Evolutionary conservation across 2,329 filamentous ascomycete species (phyloP).

Genomic region (Ophiosphaerella herpotricha): DNA sequence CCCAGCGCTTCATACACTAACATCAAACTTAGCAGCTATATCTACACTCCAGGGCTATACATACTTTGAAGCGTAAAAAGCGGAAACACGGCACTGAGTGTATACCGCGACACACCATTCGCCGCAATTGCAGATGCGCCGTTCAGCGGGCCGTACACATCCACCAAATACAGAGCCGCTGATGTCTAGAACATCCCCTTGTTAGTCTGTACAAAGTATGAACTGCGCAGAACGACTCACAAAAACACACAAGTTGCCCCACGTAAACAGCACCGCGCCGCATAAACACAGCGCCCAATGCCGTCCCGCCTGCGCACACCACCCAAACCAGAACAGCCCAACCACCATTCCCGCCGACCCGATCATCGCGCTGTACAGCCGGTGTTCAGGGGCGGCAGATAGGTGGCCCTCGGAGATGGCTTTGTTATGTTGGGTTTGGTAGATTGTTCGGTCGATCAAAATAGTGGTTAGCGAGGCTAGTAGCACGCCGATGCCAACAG

Average conservation of each 20-base stretch:
- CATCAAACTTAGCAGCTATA: not conserved
- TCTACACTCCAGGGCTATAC: not conserved
- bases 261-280: conserved; percentile 62
- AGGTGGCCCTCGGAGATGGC: conserved; percentile 29
- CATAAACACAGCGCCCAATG: conserved; percentile 58
- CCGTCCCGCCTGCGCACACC: conserved; percentile 55
- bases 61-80: conserved; percentile 46
- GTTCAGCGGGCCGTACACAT: conserved; percentile 40
- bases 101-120: conserved; percentile 46
- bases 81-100: conserved; percentile 42
- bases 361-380: conserved; percentile 64
- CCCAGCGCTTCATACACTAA: conserved; percentile 42
- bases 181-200: conserved; percentile 20
- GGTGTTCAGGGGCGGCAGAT: conserved; percentile 58
- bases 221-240: conserved; percentile 43
- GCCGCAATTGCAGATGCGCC: conserved; percentile 45
- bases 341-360: conserved; percentile 60
- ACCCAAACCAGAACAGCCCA: conserved; percentile 65
- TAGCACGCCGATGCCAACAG: conserved; percentile 38
- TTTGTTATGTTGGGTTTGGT: conserved; percentile 37
- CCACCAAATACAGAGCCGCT: conserved; percentile 33
- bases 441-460: conserved; percentile 43
- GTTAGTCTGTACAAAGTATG: not conserved
- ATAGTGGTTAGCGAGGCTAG: conserved; percentile 36
- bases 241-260: conserved; percentile 65